phyloP scores from a whole-genome alignment of 2,329 filamentous ascomycete genomes.

The Fusarium beomiforme region DNA sequence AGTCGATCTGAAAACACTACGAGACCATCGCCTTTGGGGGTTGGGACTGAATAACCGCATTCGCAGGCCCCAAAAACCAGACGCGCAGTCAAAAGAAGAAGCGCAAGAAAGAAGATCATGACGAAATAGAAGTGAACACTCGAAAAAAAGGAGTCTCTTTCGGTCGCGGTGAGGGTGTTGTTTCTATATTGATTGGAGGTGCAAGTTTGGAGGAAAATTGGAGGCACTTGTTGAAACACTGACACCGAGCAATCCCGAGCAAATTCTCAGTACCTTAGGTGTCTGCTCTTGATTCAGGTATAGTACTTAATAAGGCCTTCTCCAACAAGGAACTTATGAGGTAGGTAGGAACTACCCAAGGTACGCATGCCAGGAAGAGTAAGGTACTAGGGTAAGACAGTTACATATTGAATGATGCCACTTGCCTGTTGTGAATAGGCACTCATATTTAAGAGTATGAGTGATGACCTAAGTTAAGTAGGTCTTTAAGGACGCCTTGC shows the following conservation, averaged over 20 bases:
- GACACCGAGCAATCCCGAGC: no score
- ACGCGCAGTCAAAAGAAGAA: constrained; percentile 22
- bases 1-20: constrained; percentile 74
- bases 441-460: not conserved
- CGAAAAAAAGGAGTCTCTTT: not conserved
- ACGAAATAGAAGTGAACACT: not conserved
- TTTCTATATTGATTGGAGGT: not conserved
- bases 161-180: not conserved
- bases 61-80: constrained; percentile 64
- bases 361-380: not conserved
- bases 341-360: no score
- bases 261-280: not conserved
- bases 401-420: not conserved
- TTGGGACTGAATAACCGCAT: constrained; percentile 74
- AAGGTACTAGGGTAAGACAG: no score
- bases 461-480: no score
- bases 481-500: not conserved
- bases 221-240: not conserved
- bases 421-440: not conserved
- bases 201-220: not conserved
- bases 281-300: not conserved
- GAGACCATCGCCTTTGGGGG: constrained; percentile 50
- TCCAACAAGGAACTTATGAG: no score
- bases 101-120: constrained; percentile 15
- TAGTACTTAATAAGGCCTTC: not conserved